These are phyloP conservation scores for Aurinia saxatilis DNA, from an alignment of 345 rosid genomes.

Conservation along the genomic window DNA sequence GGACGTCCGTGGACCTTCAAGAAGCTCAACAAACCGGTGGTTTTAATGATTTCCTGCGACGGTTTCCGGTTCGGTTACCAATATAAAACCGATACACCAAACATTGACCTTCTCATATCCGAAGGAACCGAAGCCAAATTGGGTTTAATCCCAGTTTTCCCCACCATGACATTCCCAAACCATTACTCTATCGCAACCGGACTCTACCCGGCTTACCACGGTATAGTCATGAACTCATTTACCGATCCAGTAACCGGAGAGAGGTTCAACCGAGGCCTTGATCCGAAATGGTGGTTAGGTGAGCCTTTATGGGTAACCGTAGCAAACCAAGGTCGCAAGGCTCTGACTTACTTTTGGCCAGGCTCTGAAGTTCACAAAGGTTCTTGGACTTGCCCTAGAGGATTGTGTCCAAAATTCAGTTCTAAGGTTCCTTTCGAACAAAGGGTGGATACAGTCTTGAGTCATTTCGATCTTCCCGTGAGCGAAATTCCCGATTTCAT, in stretches of 20 bases:
- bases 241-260: constrained; percentile 56
- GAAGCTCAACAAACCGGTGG: constrained; percentile 57
- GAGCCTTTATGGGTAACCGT: constrained; percentile 93
- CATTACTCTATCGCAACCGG: constrained; percentile 92
- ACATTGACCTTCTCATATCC: constrained; percentile 61
- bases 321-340: constrained; percentile 65
- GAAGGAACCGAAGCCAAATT: constrained; percentile 76
- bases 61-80: constrained; percentile 97
- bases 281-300: constrained; percentile 90
- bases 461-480: constrained; percentile 57
- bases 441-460: constrained; percentile 59
- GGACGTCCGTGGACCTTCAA: constrained; percentile 43
- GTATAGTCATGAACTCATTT: constrained; percentile 59
- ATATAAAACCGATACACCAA: constrained; percentile 67
- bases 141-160: constrained; percentile 88
- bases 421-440: constrained; percentile 59
- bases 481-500: constrained; percentile 54
- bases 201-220: constrained; percentile 84
- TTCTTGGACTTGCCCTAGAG: constrained; percentile 71
- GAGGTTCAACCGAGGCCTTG: constrained; percentile 50
- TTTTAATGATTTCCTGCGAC: constrained; percentile 68
- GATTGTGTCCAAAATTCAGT: constrained; percentile 45
- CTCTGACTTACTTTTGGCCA: constrained; percentile 82
- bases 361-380: constrained; percentile 88
- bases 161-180: constrained; percentile 84